Percentiles rank a stretch among this genome's conserved stretches.
phyloP scores from a whole-genome alignment of 164 flowering plant genomes.

The Dillenia turbinata region DNA sequence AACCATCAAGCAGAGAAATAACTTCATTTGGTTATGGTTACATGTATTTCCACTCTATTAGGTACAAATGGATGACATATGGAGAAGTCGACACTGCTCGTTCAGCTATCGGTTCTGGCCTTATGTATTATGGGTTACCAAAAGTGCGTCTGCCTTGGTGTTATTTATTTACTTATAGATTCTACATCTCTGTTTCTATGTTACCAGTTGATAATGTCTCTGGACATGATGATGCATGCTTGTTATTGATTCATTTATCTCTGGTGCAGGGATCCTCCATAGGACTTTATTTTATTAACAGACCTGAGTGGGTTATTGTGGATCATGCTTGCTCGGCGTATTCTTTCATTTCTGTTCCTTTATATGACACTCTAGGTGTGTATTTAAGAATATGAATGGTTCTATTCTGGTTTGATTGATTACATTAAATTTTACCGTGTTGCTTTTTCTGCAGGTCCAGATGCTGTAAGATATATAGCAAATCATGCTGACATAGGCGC shows the following conservation, averaged over 20 bases:
- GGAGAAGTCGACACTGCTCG: conserved; percentile 92
- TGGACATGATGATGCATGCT: no score
- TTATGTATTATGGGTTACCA: conserved; percentile 64
- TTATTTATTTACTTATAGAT: conserved; percentile 2
- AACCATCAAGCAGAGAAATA: conserved; percentile 1
- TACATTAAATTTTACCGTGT: no score
- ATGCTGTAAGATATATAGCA: conserved; percentile 79
- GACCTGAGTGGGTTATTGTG: conserved; percentile 96
- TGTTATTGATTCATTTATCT: neutral
- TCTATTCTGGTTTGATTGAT: no score
- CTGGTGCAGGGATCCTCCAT: conserved; percentile 61
- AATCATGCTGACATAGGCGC: conserved; percentile 77
- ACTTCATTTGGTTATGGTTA: neutral
- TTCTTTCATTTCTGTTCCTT: conserved; percentile 88
- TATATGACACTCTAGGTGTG: conserved; percentile 96
- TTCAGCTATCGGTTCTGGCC: conserved; percentile 82
- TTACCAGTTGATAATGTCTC: no score
- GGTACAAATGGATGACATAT: conserved; percentile 99
- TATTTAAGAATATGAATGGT: conserved; percentile 4
- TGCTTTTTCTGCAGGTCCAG: conserved; percentile 64
- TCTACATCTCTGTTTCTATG: neutral
- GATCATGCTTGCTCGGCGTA: conserved; percentile 99
- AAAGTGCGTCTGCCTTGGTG: conserved; percentile 35
- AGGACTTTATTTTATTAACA: conserved; percentile 87
- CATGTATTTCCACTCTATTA: conserved; percentile 15